Percentiles rank a stretch among this genome's conserved stretches.
phyloP scores from a whole-genome alignment of 1,139 yeast species.

The Blastobotrys capitulatus region DNA sequence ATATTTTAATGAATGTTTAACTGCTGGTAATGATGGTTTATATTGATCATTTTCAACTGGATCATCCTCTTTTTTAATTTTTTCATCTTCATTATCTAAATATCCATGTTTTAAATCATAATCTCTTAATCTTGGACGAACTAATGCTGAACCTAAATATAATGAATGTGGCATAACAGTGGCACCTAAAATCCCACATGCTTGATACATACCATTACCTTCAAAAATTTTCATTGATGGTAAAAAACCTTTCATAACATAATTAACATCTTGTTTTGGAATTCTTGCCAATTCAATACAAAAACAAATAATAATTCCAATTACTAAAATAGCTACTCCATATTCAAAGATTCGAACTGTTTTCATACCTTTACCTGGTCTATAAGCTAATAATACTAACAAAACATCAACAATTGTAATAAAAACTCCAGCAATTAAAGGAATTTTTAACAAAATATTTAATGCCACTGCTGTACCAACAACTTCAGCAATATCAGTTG shows the following conservation, averaged over 20 bases:
- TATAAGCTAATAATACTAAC: slow-evolving; percentile 67
- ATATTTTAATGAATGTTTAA: slow-evolving; percentile 58
- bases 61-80: no score
- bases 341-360: slow-evolving; percentile 63
- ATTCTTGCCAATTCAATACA: slow-evolving; percentile 56
- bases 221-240: slow-evolving; percentile 62
- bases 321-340: slow-evolving; percentile 57
- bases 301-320: slow-evolving; percentile 67
- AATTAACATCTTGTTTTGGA: slow-evolving; percentile 44
- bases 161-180: slow-evolving; percentile 81
- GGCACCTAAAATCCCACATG: slow-evolving; percentile 75
- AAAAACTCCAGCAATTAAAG: slow-evolving; percentile 73
- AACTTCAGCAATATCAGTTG: slow-evolving; percentile 84
- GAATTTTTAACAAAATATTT: slow-evolving; percentile 60
- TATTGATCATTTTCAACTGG: slow-evolving; percentile 38
- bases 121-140: slow-evolving; percentile 64
- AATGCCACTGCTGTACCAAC: slow-evolving; percentile 84
- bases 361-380: slow-evolving; percentile 61
- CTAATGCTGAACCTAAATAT: slow-evolving; percentile 70
- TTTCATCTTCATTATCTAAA: slow-evolving; percentile 21
- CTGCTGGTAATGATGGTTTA: slow-evolving; percentile 60
- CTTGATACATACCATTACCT: slow-evolving; percentile 61
- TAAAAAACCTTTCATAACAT: slow-evolving; percentile 61
- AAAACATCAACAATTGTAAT: slow-evolving; percentile 69
- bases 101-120: slow-evolving; percentile 40